Evolutionary conservation across 2,329 filamentous ascomycete genomes (phyloP).

Genomic region (Epicoccum sorghinum): DNA sequence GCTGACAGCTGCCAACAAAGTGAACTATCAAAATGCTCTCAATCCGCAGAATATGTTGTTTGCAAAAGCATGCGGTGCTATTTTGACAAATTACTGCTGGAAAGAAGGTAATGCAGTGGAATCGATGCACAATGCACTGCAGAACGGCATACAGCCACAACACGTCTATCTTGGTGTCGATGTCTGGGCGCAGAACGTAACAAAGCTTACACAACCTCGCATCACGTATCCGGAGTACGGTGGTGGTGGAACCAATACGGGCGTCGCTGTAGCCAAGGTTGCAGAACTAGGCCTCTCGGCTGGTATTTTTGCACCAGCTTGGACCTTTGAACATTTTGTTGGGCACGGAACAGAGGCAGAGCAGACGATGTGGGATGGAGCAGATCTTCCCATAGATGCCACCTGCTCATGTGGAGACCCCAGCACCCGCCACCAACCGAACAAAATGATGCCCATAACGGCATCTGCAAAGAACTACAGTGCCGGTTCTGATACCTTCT

Average conservation of each 20-base stretch:
- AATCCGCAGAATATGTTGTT: conserved; percentile 49
- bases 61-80: conserved; percentile 44
- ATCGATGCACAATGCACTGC: conserved; percentile 33
- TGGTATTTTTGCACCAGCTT: conserved; percentile 55
- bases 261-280: conserved; percentile 48
- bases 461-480: conserved; percentile 36
- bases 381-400: conserved; percentile 28
- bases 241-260: conserved; percentile 52
- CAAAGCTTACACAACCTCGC: conserved; percentile 35
- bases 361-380: conserved; percentile 46
- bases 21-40: conserved; percentile 54
- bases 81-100: conserved; percentile 57
- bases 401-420: conserved; percentile 44
- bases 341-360: conserved; percentile 35
- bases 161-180: conserved; percentile 53
- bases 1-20: conserved; percentile 50
- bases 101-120: conserved; percentile 32
- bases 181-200: conserved; percentile 53
- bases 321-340: conserved; percentile 55
- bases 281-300: conserved; percentile 44
- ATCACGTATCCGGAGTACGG: conserved; percentile 47
- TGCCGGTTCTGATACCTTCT: conserved; percentile 45
- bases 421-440: conserved; percentile 26
- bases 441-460: conserved; percentile 32
- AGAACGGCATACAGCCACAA: conserved; percentile 28